A percentile compares a stretch with the other conserved stretches of the same genome.
Evolutionary conservation across 2,329 filamentous ascomycete species (phyloP).

Genomic region (Didymella exigua): DNA sequence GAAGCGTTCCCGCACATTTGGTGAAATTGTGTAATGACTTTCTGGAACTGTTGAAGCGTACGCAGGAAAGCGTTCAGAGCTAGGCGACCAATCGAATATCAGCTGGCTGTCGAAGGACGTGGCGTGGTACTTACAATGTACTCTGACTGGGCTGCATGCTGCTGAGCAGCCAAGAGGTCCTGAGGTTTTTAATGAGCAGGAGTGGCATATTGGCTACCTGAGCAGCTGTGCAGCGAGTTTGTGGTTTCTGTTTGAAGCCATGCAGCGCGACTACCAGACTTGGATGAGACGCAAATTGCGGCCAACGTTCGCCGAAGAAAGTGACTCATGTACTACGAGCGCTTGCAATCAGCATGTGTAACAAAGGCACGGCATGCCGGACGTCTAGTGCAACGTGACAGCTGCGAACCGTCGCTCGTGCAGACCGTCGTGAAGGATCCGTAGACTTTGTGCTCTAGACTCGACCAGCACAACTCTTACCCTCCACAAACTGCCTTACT

Average conservation of each 20-base stretch:
- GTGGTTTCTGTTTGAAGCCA: not conserved
- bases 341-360: slow-evolving; percentile 1
- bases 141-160: not conserved
- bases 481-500: slow-evolving; percentile 14
- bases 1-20: not conserved
- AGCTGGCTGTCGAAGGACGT: slow-evolving; percentile 17
- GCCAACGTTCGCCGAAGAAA: not conserved
- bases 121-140: slow-evolving; percentile 12
- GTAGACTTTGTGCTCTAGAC: slow-evolving; percentile 6
- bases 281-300: not conserved
- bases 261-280: not conserved
- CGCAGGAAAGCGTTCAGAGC: slow-evolving; percentile 5
- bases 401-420: slow-evolving; percentile 9
- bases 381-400: slow-evolving; percentile 1
- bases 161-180: slow-evolving; percentile 3
- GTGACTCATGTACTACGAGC: not conserved
- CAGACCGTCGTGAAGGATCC: slow-evolving; percentile 4
- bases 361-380: not conserved
- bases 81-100: slow-evolving; percentile 11
- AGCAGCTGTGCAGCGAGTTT: not conserved
- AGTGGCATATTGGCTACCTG: not conserved
- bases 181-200: not conserved
- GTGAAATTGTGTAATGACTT: not conserved
- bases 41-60: slow-evolving; percentile 4
- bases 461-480: slow-evolving; percentile 17